Conservation (phyloP, 139 green algal genomes). For the Yamagishiella unicocca region DNA sequence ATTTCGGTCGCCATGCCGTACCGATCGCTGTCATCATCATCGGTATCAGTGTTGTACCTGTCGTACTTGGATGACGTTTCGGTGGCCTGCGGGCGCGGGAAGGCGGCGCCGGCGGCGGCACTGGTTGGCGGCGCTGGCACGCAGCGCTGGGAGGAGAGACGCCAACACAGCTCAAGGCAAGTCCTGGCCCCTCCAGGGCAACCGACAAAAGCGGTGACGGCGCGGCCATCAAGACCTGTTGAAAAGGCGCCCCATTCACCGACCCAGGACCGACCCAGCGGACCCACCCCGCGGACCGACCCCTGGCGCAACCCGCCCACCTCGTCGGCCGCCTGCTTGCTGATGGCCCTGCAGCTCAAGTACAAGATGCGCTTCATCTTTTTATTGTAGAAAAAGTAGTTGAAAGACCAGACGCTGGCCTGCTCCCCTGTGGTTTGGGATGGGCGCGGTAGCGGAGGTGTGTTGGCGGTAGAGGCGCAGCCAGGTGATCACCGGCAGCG, state of each 20-base stretch:
- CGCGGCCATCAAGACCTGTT: too few species aligned
- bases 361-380: slow-evolving; percentile 95
- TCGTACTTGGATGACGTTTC: slow-evolving; percentile 69
- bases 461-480: too few species aligned
- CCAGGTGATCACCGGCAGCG: too few species aligned
- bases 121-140: too few species aligned
- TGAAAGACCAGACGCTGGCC: slow-evolving; percentile 94
- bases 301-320: slow-evolving; percentile 39
- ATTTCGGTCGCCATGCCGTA: slow-evolving; percentile 85
- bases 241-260: too few species aligned
- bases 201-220: too few species aligned
- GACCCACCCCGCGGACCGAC: background rate
- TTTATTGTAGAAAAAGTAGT: slow-evolving; percentile 99
- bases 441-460: too few species aligned
- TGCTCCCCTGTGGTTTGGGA: slow-evolving; percentile 83
- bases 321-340: slow-evolving; percentile 70
- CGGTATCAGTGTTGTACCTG: slow-evolving; percentile 76
- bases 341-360: slow-evolving; percentile 76
- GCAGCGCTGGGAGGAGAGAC: too few species aligned
- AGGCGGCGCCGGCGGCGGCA: too few species aligned
- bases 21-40: slow-evolving; percentile 65
- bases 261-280: background rate
- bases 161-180: too few species aligned
- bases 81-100: slow-evolving; percentile 50
- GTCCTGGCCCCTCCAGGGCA: too few species aligned